These are phyloP conservation scores for Nicotiana undulata DNA, from an alignment of 257 asterid genomes.

Conservation along the genomic window DNA sequence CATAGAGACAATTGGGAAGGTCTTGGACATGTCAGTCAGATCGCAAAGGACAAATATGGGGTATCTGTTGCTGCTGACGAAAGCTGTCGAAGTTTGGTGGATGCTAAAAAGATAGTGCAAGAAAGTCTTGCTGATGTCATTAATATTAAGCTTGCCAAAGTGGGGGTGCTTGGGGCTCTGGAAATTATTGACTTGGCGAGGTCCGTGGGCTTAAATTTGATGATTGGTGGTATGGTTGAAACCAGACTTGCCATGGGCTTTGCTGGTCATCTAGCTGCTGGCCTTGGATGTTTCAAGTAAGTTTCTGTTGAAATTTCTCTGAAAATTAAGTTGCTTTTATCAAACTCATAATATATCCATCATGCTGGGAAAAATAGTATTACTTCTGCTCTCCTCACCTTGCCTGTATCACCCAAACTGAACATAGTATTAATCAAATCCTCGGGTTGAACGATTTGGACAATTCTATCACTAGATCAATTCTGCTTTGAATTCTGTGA, in stretches of 20 bases:
- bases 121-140: constrained; percentile 73
- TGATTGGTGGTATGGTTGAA: constrained; percentile 98
- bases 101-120: constrained; percentile 58
- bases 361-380: background rate
- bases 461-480: background rate
- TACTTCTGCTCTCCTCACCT: background rate
- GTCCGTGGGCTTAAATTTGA: constrained; percentile 56
- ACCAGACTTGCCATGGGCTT: constrained; percentile 93
- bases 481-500: background rate
- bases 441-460: background rate
- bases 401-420: background rate
- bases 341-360: background rate
- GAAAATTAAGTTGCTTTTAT: background rate
- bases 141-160: constrained; percentile 83
- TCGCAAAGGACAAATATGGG: constrained; percentile 60
- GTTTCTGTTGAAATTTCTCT: constrained; percentile 15
- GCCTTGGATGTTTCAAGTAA: constrained; percentile 91
- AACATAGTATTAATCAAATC: background rate
- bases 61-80: constrained; percentile 91
- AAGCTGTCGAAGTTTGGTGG: constrained; percentile 72
- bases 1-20: constrained; percentile 90
- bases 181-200: constrained; percentile 64
- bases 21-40: constrained; percentile 54
- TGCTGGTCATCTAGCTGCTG: constrained; percentile 91
- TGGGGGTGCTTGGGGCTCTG: constrained; percentile 80